These are phyloP conservation scores for Salix koriyanagi DNA, from an alignment of 345 rosid species.

Conservation along the genomic window DNA sequence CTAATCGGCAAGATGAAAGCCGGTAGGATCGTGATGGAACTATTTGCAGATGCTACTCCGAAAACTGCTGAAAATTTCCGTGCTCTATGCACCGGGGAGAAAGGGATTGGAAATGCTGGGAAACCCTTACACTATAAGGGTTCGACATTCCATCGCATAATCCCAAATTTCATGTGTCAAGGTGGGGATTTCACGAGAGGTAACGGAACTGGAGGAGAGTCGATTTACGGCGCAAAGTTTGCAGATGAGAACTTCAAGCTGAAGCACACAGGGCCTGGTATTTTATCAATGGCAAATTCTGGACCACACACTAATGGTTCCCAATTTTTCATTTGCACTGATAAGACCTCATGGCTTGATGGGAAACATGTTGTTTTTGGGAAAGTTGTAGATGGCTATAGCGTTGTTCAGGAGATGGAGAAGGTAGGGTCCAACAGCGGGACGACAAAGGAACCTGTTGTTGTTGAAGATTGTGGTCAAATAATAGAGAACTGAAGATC, in stretches of 20 bases:
- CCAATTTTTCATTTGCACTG: slow-evolving; percentile 87
- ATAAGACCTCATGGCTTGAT: slow-evolving; percentile 72
- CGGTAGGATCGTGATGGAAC: slow-evolving; percentile 74
- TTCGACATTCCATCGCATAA: slow-evolving; percentile 74
- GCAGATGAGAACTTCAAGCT: slow-evolving; percentile 74
- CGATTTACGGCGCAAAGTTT: slow-evolving; percentile 67
- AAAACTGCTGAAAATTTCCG: slow-evolving; percentile 75
- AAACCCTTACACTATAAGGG: slow-evolving; percentile 75
- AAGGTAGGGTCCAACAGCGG: slow-evolving; percentile 55
- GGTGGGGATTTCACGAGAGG: slow-evolving; percentile 82
- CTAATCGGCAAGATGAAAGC: slow-evolving; percentile 61
- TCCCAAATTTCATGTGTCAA: slow-evolving; percentile 88
- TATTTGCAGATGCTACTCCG: slow-evolving; percentile 64
- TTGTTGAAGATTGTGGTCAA: slow-evolving; percentile 72
- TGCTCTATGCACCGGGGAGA: slow-evolving; percentile 80
- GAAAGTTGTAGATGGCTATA: slow-evolving; percentile 74
- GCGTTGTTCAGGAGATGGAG: slow-evolving; percentile 68
- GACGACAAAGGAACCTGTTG: slow-evolving; percentile 42
- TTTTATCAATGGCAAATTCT: slow-evolving; percentile 77
- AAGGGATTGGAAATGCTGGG: slow-evolving; percentile 56
- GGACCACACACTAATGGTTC: slow-evolving; percentile 76
- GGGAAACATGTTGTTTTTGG: slow-evolving; percentile 90
- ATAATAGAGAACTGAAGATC: slow-evolving; percentile 34
- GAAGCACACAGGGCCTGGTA: slow-evolving; percentile 66
- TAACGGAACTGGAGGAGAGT: slow-evolving; percentile 87